Evolutionary conservation across 495 filamentous ascomycete genomes (phyloP), one percentile per base, ranked within the genome.

Genomic region (Cercophora sp.): DNA sequence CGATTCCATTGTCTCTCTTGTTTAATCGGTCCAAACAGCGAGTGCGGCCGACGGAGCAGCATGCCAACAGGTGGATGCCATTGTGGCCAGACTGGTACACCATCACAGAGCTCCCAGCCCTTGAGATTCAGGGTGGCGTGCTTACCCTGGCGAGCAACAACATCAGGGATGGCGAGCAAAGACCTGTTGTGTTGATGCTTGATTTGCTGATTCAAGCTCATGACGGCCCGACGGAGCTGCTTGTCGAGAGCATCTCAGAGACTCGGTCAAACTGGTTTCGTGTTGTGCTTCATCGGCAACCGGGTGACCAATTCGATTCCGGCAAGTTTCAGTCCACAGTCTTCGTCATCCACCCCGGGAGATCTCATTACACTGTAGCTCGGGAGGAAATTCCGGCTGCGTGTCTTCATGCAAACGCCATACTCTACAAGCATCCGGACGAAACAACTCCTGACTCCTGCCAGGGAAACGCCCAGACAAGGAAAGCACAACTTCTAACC

Each of bases 21-120:
- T 46, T 31, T 26, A 46, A 46, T 26, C 5, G 6, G 25, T 46
- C 43, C 4, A 46, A 46, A 20, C 4, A 46, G 24, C 43, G 43
- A 2, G 43, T 31, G 10, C 23, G 43, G 4, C 43, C 44, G 1
- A n/a, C 44, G n/a, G 26, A 47, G 27, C 44, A 47, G 4, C 44
- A 32, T 19, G 16, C 3, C 18, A 18, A 22, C 26, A 47, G 44
- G 9, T 47, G 44, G 44, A 34, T 47, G 44, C 44, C 44, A 0
- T n/a, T 47, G 13, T 34, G 26, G 44, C 44, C 44, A 2, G 26
- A 47, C 27, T 16, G 13, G 26, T n/a, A 47, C 26, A 31, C n/a
- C 0, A n/a, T 47, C 5, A 10, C n/a, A 1, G 26, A 47, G 16
- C 3, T 1, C 26, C 26, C 15, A 11, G 27, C 16, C 9, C 2